Evolutionary conservation across 2,329 filamentous ascomycete genomes (phyloP).

Genomic region (Nemania serpens): DNA sequence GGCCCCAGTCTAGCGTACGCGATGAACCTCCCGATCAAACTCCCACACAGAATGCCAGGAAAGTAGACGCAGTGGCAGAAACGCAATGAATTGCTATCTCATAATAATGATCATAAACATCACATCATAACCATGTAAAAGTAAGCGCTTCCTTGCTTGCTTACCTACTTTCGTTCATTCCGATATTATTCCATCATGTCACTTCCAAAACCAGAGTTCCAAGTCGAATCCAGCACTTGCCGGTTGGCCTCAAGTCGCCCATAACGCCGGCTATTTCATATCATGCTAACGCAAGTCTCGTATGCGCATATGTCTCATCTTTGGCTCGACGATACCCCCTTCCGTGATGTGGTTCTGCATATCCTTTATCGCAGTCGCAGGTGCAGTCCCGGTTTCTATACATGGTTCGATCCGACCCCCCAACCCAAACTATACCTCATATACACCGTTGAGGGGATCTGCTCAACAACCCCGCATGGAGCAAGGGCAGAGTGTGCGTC

Average conservation of each 20-base stretch:
- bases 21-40: too few species aligned
- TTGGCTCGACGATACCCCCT: too few species aligned
- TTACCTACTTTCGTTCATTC: neutral
- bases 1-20: too few species aligned
- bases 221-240: too few species aligned
- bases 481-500: too few species aligned
- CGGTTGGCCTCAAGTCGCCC: too few species aligned
- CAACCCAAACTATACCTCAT: constrained; percentile 21
- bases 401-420: neutral
- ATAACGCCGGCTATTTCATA: too few species aligned
- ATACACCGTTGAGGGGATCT: constrained; percentile 4
- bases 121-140: constrained; percentile 18
- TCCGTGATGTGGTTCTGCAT: too few species aligned
- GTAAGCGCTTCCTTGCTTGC: neutral
- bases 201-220: neutral
- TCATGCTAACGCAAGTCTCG: too few species aligned
- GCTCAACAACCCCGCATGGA: too few species aligned
- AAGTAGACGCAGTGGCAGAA: neutral
- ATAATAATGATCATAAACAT: constrained; percentile 17
- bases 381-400: constrained; percentile 4
- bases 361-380: neutral
- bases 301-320: too few species aligned
- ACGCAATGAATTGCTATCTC: constrained; percentile 3
- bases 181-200: neutral
- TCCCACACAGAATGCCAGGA: too few species aligned